Evolutionary conservation across 495 filamentous ascomycete species (phyloP).

Genomic region (Aspergillus funiculosus): DNA sequence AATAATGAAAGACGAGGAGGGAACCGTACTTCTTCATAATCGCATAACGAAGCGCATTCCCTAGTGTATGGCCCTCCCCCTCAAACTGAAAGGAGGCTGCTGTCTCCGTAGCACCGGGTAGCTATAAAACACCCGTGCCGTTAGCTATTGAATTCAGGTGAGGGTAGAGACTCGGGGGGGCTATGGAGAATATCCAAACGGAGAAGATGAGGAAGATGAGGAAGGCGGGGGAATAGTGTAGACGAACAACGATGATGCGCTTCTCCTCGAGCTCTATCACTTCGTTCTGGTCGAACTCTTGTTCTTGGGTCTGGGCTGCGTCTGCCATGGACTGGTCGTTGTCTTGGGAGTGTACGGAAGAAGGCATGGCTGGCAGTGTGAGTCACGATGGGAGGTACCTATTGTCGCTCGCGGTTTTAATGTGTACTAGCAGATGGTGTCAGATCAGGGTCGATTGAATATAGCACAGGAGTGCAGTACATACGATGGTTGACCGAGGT

Average conservation of each 20-base stretch:
- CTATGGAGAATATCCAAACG: no score
- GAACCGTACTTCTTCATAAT: constrained; percentile 95
- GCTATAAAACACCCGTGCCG: constrained; percentile 32
- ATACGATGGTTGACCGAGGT: no score
- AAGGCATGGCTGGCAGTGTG: constrained; percentile 35
- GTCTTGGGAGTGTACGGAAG: constrained; percentile 39
- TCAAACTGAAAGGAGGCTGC: constrained; percentile 84
- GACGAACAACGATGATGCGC: constrained; percentile 52
- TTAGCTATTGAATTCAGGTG: no score
- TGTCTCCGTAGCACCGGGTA: constrained; percentile 64
- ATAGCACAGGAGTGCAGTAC: no score
- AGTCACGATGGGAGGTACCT: no score
- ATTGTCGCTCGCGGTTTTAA: no score
- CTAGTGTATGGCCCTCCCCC: constrained; percentile 88
- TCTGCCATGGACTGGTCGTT: constrained; percentile 53
- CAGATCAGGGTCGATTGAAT: no score
- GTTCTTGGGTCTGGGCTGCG: constrained; percentile 36
- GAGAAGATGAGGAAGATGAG: neutral
- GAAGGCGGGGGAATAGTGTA: neutral
- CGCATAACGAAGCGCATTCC: constrained; percentile 87
- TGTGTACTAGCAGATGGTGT: no score
- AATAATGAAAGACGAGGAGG: neutral
- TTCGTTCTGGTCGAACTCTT: constrained; percentile 35
- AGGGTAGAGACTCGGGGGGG: no score
- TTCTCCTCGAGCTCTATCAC: constrained; percentile 45